Evolutionary conservation across 1,139 yeast species (phyloP).

Genomic region (Kodamaea ohmeri): DNA sequence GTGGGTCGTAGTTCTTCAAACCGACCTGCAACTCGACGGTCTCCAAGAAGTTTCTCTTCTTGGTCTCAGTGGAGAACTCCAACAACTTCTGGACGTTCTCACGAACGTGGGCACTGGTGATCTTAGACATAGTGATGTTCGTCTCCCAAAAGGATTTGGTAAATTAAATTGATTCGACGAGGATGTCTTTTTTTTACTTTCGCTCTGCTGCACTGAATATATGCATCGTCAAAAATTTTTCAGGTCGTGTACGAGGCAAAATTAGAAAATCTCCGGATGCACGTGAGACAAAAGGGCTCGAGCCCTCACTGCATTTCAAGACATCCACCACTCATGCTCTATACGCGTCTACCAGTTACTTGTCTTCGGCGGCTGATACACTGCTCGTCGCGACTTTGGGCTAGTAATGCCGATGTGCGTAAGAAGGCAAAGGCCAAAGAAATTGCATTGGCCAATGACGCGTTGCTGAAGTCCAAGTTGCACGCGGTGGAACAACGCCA

Average conservation of each 20-base stretch:
- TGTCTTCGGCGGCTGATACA: constrained; percentile 1
- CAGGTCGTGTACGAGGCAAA: constrained; percentile 5
- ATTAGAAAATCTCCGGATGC: neutral
- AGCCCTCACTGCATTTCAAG: no score
- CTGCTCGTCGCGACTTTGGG: constrained; percentile 1
- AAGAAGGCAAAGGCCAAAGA: constrained; percentile 22
- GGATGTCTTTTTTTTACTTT: constrained; percentile 27
- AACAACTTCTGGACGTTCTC: constrained; percentile 92
- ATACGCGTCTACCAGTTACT: constrained; percentile 1
- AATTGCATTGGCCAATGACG: constrained; percentile 24
- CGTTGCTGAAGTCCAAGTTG: constrained; percentile 26
- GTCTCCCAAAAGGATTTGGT: constrained; percentile 70
- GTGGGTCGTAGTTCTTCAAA: constrained; percentile 99
- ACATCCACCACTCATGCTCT: no score
- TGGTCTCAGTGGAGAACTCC: constrained; percentile 88
- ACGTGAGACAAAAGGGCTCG: no score
- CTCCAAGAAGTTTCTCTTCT: constrained; percentile 99
- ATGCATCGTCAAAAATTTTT: constrained; percentile 4
- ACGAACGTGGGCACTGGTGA: constrained; percentile 91
- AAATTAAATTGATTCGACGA: constrained; percentile 51
- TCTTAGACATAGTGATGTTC: constrained; percentile 79
- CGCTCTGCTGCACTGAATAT: constrained; percentile 1
- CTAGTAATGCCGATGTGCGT: constrained; percentile 11
- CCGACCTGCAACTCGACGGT: constrained; percentile 99
- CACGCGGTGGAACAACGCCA: constrained; percentile 27